phyloP scores from a whole-genome alignment of 352 stramenopile genomes.

The Sclerospora graminicola region DNA sequence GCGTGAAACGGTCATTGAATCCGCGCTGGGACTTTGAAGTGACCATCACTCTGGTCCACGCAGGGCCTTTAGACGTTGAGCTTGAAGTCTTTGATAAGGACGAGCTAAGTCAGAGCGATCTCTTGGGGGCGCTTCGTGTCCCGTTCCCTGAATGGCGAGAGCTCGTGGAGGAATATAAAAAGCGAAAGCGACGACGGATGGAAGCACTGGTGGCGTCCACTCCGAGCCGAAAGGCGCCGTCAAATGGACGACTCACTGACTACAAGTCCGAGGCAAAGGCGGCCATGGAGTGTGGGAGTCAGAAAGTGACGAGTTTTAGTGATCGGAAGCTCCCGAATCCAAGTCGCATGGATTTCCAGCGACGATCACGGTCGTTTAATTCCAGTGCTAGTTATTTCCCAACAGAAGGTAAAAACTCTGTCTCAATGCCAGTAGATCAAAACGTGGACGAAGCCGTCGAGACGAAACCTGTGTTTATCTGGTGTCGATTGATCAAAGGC shows the following conservation, averaged over 20 bases:
- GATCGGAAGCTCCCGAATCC: too few species aligned
- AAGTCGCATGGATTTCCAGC: constrained; percentile 14
- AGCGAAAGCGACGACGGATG: constrained; percentile 13
- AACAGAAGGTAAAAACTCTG: constrained; percentile 10
- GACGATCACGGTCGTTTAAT: constrained; percentile 29
- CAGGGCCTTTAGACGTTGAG: constrained; percentile 48
- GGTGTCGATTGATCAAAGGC: constrained; percentile 63
- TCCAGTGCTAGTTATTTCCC: constrained; percentile 25
- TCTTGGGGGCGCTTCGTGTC: constrained; percentile 56
- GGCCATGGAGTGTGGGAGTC: too few species aligned
- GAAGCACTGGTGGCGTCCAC: constrained; percentile 1
- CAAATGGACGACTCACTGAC: too few species aligned
- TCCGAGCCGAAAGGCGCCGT: not conserved
- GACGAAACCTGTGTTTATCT: constrained; percentile 59
- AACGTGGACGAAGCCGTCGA: constrained; percentile 6
- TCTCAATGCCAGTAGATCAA: constrained; percentile 13
- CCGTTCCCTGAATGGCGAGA: constrained; percentile 59
- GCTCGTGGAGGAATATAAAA: constrained; percentile 33
- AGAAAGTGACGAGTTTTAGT: too few species aligned
- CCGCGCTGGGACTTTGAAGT: constrained; percentile 65
- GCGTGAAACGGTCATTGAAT: constrained; percentile 60
- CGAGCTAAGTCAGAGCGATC: constrained; percentile 53
- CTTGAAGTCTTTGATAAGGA: constrained; percentile 72
- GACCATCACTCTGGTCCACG: constrained; percentile 42
- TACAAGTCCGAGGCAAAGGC: too few species aligned